These are phyloP conservation scores for Anisogramma anomala DNA, from an alignment of 2,329 filamentous ascomycete genomes.

Conservation along the genomic window DNA sequence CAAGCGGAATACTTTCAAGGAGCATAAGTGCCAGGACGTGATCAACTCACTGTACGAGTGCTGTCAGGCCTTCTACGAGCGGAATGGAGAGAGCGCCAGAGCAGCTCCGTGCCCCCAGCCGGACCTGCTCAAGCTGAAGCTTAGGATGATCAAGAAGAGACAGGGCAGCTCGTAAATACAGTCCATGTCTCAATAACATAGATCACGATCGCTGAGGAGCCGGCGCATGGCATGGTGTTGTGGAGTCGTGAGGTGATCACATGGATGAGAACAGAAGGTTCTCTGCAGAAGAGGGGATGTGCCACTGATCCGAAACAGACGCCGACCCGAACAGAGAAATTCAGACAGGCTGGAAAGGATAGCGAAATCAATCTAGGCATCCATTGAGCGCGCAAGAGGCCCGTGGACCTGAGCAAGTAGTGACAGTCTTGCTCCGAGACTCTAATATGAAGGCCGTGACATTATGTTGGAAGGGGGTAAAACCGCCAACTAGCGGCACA, in stretches of 20 bases:
- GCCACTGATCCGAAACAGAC: conserved; percentile 27
- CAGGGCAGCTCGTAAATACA: conserved; percentile 12
- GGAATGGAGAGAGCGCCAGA: conserved; percentile 62
- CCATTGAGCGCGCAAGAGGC: conserved; percentile 96
- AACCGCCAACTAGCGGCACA: conserved; percentile 17
- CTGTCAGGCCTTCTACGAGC: conserved; percentile 78
- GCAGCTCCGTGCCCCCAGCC: conserved; percentile 80
- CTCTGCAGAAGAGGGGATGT: conserved; percentile 20
- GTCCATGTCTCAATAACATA: not conserved
- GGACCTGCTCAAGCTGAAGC: conserved; percentile 66
- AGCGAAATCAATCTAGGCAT: conserved; percentile 76
- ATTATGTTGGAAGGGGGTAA: conserved; percentile 45
- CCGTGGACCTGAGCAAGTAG: conserved; percentile 82
- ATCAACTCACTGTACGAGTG: conserved; percentile 87
- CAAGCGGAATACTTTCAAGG: conserved; percentile 71
- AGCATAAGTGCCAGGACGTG: conserved; percentile 66
- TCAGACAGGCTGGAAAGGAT: conserved; percentile 59
- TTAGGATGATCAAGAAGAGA: conserved; percentile 55
- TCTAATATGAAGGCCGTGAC: conserved; percentile 95
- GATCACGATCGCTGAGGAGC: not conserved
- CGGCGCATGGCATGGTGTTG: not conserved
- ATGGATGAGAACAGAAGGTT: not conserved
- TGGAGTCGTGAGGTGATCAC: not conserved
- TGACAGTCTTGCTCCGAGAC: conserved; percentile 92
- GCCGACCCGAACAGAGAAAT: conserved; percentile 29